Conservation (phyloP, 345 rosid species). For the Limnanthes douglasii region DNA sequence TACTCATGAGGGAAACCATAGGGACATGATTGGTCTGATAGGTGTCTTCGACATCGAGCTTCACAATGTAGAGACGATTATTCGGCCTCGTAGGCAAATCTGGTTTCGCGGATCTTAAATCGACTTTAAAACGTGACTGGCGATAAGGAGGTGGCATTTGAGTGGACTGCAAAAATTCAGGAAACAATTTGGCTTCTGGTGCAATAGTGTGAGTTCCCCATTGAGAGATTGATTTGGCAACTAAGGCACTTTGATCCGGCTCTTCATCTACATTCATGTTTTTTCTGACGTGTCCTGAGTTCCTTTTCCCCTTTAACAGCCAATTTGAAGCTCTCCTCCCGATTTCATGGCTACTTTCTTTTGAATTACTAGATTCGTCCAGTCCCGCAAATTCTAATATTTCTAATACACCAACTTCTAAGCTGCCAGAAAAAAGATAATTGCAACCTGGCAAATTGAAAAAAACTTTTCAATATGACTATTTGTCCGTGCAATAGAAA, state of each 20-base stretch:
- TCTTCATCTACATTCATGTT: constrained; percentile 32
- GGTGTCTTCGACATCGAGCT: constrained; percentile 54
- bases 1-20: constrained; percentile 79
- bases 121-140: constrained; percentile 31
- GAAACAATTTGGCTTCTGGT: constrained; percentile 14
- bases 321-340: constrained; percentile 62
- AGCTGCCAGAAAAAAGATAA: constrained; percentile 6
- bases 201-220: constrained; percentile 19
- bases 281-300: constrained; percentile 50
- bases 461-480: too few species aligned
- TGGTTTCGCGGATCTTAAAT: constrained; percentile 28
- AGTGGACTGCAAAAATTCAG: constrained; percentile 22
- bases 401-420: too few species aligned
- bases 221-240: constrained; percentile 14
- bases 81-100: constrained; percentile 24
- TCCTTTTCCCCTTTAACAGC: constrained; percentile 92
- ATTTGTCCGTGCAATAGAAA: constrained; percentile 20
- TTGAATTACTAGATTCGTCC: constrained; percentile 16
- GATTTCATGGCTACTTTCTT: constrained; percentile 28
- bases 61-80: constrained; percentile 44
- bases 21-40: constrained; percentile 68
- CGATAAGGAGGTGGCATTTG: constrained; percentile 49
- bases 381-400: too few species aligned
- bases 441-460: constrained; percentile 11
- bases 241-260: too few species aligned